These are phyloP conservation scores for Rhodofomes roseus DNA, from an alignment of 1,284 basidiomycete genomes.

Conservation along the genomic window DNA sequence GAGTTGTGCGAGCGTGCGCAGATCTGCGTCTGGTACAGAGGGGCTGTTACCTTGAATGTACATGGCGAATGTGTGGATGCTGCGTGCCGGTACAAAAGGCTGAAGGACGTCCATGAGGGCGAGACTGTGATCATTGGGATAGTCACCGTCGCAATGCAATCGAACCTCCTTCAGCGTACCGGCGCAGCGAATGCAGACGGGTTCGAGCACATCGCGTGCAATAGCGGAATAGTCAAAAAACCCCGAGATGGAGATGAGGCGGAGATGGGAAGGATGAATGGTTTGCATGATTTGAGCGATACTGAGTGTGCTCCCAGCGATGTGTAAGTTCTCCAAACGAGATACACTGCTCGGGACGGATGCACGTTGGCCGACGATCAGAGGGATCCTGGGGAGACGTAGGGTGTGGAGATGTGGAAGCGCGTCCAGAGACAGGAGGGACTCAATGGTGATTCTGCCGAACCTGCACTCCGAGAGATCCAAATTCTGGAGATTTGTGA, in stretches of 20 bases:
- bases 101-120: no score
- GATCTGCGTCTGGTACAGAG: no score
- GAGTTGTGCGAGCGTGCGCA: no score
- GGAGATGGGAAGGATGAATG: neutral
- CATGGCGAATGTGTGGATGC: no score
- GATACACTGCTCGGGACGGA: neutral
- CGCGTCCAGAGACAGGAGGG: neutral
- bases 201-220: no score
- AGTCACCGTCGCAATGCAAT: no score
- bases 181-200: no score
- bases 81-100: no score
- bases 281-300: neutral
- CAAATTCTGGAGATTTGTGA: neutral
- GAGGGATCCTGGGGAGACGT: neutral
- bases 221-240: no score
- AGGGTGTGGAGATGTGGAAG: neutral
- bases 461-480: neutral
- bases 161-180: no score
- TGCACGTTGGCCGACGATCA: neutral
- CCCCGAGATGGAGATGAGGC: neutral
- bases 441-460: neutral
- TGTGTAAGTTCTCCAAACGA: neutral
- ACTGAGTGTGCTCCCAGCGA: neutral
- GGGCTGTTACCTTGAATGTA: no score
- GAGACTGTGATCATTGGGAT: no score